Conservation (phyloP, 768 basidiomycete genomes). For the Trametes elegans region DNA sequence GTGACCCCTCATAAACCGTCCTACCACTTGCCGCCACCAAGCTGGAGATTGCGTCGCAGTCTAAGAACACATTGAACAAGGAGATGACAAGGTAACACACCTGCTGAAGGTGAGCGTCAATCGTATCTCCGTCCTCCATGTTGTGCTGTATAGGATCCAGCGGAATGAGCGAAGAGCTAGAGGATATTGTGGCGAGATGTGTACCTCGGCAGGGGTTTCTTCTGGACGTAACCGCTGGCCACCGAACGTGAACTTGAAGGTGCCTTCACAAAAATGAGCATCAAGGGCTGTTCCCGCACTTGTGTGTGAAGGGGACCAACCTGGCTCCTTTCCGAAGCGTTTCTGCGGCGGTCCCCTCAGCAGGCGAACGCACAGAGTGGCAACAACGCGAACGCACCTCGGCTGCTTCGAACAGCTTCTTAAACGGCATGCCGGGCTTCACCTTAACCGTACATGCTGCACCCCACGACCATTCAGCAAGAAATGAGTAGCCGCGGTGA, state of each 20-base stretch:
- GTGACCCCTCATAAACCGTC: background rate
- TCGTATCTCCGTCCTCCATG: slow-evolving; percentile 63
- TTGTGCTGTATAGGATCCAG: slow-evolving; percentile 35
- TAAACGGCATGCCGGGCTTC: slow-evolving; percentile 58
- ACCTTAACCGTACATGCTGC: slow-evolving; percentile 68
- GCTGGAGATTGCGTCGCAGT: background rate
- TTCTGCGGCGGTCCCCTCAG: slow-evolving; percentile 36
- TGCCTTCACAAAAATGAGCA: slow-evolving; percentile 38
- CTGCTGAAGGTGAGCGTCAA: slow-evolving; percentile 60
- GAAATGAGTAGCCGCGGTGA: no score
- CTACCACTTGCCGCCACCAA: slow-evolving; percentile 10
- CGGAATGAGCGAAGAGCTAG: slow-evolving; percentile 4
- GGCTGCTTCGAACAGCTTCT: slow-evolving; percentile 65
- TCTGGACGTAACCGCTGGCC: slow-evolving; percentile 46
- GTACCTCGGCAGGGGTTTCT: slow-evolving; percentile 55
- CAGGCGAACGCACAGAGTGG: background rate
- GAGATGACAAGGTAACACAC: slow-evolving; percentile 33
- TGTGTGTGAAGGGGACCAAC: slow-evolving; percentile 29
- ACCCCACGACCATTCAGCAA: background rate
- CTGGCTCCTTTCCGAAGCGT: slow-evolving; percentile 56
- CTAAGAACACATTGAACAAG: background rate
- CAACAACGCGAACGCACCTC: slow-evolving; percentile 43
- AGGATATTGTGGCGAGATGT: slow-evolving; percentile 8
- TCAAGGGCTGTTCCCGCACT: background rate
- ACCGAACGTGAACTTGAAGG: slow-evolving; percentile 60